Evolutionary conservation across 176 grass and related monocot species (phyloP), one percentile per base, ranked within the genome.

Genomic region (Leersia perrieri): DNA sequence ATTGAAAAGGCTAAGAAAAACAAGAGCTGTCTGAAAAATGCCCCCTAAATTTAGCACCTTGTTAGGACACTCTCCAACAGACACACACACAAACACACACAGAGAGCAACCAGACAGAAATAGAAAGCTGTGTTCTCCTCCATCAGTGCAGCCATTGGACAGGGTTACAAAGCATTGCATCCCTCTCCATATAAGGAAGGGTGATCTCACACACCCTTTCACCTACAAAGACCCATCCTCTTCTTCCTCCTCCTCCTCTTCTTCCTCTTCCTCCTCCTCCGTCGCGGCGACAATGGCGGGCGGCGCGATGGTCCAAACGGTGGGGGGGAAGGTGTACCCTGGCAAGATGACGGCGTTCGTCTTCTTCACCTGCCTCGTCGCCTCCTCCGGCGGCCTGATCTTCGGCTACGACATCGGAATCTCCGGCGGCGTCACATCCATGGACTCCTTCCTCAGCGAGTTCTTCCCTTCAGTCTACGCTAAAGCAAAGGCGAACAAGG

Each of bases 331-430:
- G 73, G 78, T 70, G 28, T 91, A 91, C 68, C 89, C 89, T 2
- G 92, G 87, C 1, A 88, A 9, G 27, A 91, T 94, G 89, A 94
- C 92, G 16, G 18, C 78, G 9, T 91, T 88, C 63, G 92, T 94
- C 77, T 89, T 94, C 76, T 89, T 91, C 64, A 85, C 92, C 0
- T 91, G 92, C 80, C 80, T 94, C 1, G 89, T 94, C 15, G 92
- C 89, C 0, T 90, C 89, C 23, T 91, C 86, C 3, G 92, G 89
- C 44, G 92, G 92, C 0, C 92, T 94, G 25, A 94, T 94, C 77
- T 94, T 94, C 76, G 92, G 92, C 41, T 94, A 94, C 71, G 92
- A 94, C 70, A 94, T 94, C 51, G 92, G 92, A 79, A 94, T 94
- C 63, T 94, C 92, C 42, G 89, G 91, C 28, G 92, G 92, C 4